A percentile compares a stretch with the other conserved stretches of the same genome.
Conservation (phyloP, 331 rosid genomes). For the Rhamnella rubrinervis region DNA sequence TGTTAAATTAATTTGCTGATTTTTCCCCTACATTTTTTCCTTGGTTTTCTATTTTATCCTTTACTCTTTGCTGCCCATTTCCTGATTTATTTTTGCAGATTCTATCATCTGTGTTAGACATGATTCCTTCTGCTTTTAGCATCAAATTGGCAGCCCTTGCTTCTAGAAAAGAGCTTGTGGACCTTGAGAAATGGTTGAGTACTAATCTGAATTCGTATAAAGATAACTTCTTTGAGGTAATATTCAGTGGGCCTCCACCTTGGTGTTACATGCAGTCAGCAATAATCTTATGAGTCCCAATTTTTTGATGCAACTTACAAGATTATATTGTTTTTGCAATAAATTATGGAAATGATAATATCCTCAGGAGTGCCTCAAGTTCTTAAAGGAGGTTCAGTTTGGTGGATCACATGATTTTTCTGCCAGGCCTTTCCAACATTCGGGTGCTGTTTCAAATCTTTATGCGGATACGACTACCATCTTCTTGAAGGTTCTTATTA, state of each 20-base stretch:
- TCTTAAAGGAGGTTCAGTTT: constrained; percentile 65
- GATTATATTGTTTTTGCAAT: background rate
- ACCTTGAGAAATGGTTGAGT: constrained; percentile 88
- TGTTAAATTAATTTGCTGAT: background rate
- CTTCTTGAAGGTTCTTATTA: constrained; percentile 63
- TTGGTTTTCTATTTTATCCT: constrained; percentile 7
- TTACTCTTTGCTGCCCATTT: constrained; percentile 3
- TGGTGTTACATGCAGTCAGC: background rate
- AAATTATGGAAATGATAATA: background rate
- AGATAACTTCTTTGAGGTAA: constrained; percentile 85
- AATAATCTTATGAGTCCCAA: background rate
- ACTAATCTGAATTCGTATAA: constrained; percentile 53
- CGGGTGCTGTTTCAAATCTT: constrained; percentile 61
- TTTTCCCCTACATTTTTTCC: background rate
- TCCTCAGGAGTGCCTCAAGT: constrained; percentile 87
- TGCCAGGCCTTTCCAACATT: constrained; percentile 59
- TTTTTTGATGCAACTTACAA: background rate
- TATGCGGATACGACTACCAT: constrained; percentile 55
- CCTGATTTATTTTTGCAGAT: constrained; percentile 53
- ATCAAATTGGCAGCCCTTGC: constrained; percentile 89
- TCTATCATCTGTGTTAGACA: constrained; percentile 59
- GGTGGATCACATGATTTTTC: constrained; percentile 77
- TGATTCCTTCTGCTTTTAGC: constrained; percentile 67
- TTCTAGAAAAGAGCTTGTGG: constrained; percentile 70
- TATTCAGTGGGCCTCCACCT: constrained; percentile 12